phyloP scores from a whole-genome alignment of 768 basidiomycete species.

The Podaxis rugospora region DNA sequence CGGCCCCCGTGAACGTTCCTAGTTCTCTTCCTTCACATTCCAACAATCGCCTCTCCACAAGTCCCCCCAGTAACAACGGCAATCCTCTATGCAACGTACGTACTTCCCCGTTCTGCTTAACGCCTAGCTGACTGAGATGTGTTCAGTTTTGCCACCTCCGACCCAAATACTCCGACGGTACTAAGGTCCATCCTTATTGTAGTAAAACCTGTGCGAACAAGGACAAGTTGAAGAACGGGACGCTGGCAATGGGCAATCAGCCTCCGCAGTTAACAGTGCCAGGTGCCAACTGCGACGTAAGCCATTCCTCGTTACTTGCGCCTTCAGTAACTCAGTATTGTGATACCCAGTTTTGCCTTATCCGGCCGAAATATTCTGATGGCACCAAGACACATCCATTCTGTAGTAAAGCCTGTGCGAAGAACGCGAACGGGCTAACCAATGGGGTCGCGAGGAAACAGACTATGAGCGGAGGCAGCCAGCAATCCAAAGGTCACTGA shows the following conservation, averaged over 20 bases:
- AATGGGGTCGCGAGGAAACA: constrained; percentile 22
- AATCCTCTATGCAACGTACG: constrained; percentile 49
- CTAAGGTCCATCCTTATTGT: constrained; percentile 53
- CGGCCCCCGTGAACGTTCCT: constrained; percentile 28
- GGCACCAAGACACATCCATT: constrained; percentile 55
- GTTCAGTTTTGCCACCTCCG: constrained; percentile 48
- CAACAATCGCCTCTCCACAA: constrained; percentile 19
- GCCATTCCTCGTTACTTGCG: background rate
- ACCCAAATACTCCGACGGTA: constrained; percentile 54
- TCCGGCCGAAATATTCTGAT: constrained; percentile 56
- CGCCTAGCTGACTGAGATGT: constrained; percentile 6
- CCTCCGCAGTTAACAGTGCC: constrained; percentile 2
- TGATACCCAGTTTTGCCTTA: constrained; percentile 46
- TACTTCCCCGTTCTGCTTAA: constrained; percentile 8
- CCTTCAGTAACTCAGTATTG: background rate
- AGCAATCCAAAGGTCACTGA: constrained; percentile 15
- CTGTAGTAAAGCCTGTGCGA: constrained; percentile 61
- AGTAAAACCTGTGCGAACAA: constrained; percentile 55
- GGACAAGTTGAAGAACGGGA: constrained; percentile 23
- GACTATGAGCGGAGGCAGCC: constrained; percentile 14
- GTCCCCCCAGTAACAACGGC: constrained; percentile 25
- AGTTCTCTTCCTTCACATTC: constrained; percentile 22
- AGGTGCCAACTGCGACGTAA: constrained; percentile 15
- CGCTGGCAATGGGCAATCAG: background rate
- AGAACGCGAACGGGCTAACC: constrained; percentile 27